Percentiles rank a stretch among this genome's conserved stretches.
These are phyloP conservation scores for Rhizophagus prolifer DNA, from an alignment of 192 early-diverging fungal species.

Conservation along the genomic window DNA sequence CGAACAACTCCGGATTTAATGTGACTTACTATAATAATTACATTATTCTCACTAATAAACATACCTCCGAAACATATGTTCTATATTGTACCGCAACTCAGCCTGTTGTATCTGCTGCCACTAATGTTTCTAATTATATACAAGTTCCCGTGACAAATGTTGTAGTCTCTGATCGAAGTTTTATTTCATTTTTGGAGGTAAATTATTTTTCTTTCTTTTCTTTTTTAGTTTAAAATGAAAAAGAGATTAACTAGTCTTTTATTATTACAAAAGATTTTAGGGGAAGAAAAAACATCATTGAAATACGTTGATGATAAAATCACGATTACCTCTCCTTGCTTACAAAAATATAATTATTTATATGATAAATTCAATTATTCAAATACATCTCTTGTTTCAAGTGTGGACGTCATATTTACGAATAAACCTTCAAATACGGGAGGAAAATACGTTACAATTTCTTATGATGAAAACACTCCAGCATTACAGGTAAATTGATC, in stretches of 20 bases:
- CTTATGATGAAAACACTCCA: not conserved
- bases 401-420: slow-evolving; percentile 2
- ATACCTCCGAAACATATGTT: not conserved
- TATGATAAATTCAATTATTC: not conserved
- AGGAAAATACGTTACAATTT: not conserved
- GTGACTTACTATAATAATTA: not conserved
- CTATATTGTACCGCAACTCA: slow-evolving; percentile 4
- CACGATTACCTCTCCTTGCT: slow-evolving; percentile 9
- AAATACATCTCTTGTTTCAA: not conserved
- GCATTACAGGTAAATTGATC: not conserved
- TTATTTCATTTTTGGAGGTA: slow-evolving; percentile 24
- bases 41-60: not conserved
- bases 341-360: slow-evolving; percentile 1
- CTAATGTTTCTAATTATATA: not conserved
- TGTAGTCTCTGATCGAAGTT: not conserved
- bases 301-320: not conserved
- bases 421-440: not conserved
- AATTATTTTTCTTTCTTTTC: not conserved
- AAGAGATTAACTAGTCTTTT: not conserved
- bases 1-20: not conserved
- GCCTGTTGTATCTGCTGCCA: not conserved
- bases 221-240: not conserved
- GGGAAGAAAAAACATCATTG: not conserved
- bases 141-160: slow-evolving; percentile 17
- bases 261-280: slow-evolving; percentile 7